Percentiles rank a stretch among this genome's conserved stretches.
Conservation (phyloP, 108 stramenopile species). For the Fistulifera solaris region DNA sequence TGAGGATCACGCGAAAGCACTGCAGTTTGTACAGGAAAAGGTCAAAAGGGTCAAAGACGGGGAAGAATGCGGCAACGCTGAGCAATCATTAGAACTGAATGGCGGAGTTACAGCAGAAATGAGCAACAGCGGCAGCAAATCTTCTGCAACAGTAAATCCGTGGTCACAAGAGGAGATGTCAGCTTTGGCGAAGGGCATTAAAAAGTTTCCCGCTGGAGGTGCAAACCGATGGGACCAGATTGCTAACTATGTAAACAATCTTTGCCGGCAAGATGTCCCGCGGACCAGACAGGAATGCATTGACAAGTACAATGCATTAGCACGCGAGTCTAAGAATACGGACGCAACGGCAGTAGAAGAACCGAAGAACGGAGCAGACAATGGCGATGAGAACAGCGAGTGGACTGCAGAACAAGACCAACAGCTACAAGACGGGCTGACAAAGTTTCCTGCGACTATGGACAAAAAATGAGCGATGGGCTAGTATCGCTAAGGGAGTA, state of each 20-base stretch:
- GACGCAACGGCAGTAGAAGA: constrained; percentile 1
- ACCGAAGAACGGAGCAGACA: neutral
- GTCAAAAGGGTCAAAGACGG: constrained; percentile 1
- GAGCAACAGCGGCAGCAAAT: constrained; percentile 15
- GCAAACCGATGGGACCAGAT: constrained; percentile 93
- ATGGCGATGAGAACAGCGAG: constrained; percentile 7
- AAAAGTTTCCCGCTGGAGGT: constrained; percentile 89
- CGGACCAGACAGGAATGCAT: constrained; percentile 94
- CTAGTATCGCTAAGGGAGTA: constrained; percentile 77
- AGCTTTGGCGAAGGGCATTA: constrained; percentile 87
- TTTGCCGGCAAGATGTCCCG: constrained; percentile 57
- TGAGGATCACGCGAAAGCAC: neutral
- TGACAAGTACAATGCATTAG: constrained; percentile 73
- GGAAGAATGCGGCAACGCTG: neutral
- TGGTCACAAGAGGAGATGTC: constrained; percentile 90
- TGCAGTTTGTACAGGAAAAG: constrained; percentile 1
- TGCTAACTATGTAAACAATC: constrained; percentile 81
- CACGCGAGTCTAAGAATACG: constrained; percentile 11
- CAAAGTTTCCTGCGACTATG: constrained; percentile 81
- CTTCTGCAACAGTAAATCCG: constrained; percentile 17
- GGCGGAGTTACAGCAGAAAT: constrained; percentile 1
- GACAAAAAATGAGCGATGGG: constrained; percentile 98
- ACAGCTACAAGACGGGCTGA: constrained; percentile 79
- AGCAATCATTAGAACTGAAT: constrained; percentile 11
- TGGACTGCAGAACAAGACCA: constrained; percentile 93